These are phyloP conservation scores for Priceomyces melissophilus DNA, from an alignment of 805 yeast genomes.

Conservation along the genomic window DNA sequence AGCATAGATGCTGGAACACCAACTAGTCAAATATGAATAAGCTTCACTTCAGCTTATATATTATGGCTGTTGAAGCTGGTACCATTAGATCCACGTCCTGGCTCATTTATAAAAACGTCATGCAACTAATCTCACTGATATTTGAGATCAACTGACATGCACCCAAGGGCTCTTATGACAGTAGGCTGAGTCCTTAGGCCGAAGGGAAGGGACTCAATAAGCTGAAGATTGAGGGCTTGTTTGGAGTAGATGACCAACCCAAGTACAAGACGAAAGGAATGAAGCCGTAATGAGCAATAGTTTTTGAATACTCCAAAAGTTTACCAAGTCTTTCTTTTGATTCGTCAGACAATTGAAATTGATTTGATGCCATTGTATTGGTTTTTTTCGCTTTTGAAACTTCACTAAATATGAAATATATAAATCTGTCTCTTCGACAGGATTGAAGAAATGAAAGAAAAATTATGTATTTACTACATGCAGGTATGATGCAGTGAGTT, in stretches of 20 bases:
- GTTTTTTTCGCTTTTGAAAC: neutral
- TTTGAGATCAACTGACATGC: neutral
- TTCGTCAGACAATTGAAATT: constrained; percentile 40
- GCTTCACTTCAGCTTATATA: no score
- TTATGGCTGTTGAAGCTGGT: no score
- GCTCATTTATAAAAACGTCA: no score
- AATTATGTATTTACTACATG: no score
- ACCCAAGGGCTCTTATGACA: neutral
- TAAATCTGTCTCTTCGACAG: no score
- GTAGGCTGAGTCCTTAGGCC: constrained; percentile 37
- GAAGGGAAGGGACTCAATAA: constrained; percentile 79
- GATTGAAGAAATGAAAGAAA: no score
- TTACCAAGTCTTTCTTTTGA: constrained; percentile 82
- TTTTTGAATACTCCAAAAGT: constrained; percentile 77
- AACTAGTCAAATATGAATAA: no score
- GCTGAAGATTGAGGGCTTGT: constrained; percentile 77
- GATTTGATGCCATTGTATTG: constrained; percentile 2
- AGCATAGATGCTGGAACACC: no score
- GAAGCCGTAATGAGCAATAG: constrained; percentile 94
- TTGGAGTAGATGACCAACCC: constrained; percentile 67
- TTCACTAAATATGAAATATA: neutral
- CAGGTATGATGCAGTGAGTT: no score
- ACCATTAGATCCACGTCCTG: no score
- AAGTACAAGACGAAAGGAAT: constrained; percentile 91
- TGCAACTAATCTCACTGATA: no score